Evolutionary conservation across 2,329 filamentous ascomycete species (phyloP), one percentile per base, ranked within the genome.

Genomic region (Colletotrichum sp.): DNA sequence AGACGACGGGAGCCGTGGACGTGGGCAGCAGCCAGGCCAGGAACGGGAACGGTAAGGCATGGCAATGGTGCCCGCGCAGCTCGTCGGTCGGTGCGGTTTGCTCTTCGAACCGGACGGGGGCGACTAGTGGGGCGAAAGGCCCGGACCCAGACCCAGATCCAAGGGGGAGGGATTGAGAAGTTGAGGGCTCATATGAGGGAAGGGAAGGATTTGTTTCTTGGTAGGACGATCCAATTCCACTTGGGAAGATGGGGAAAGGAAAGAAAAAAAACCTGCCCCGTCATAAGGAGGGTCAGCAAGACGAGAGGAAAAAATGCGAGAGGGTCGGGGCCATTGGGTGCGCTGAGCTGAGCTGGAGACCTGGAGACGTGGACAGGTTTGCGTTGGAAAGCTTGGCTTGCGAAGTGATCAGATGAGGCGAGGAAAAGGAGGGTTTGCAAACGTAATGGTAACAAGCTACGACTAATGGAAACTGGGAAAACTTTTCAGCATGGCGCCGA

Each of bases 381-480:
- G 49, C 62, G 62, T 62, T 34, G 39, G 61, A 63, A 71, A 69
- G 65, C 61, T 63, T 76, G 64, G 68, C 61, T 66, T 68, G 44
- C 25, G 44, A 72, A 49, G 71, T 69, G 71, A 72, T 78, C 70
- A 69, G 67, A 74, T 77, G 77, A 75, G 75, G 77, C 74, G 77
- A 75, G 55, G 69, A 64, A 55, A 55, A 64, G 68, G 65, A 77
- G 67, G 65, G n/a, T 77, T 78, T 69, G 72, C 73, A 81, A 83
- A 80, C 79, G 80, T 82, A 83, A 83, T 78, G 72, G 78, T 78
- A 79, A 79, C 74, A 67, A 44, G 12, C 32, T 65, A 55, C 65
- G 74, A 77, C 74, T 77, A 77, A 77, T 73, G 25, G 74, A 77
- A 77, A 77, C 55, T 52, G 69, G 52, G 55, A 77, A 77, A 77